Conservation (phyloP, 345 rosid species). For the Noccaea bulbosa region DNA sequence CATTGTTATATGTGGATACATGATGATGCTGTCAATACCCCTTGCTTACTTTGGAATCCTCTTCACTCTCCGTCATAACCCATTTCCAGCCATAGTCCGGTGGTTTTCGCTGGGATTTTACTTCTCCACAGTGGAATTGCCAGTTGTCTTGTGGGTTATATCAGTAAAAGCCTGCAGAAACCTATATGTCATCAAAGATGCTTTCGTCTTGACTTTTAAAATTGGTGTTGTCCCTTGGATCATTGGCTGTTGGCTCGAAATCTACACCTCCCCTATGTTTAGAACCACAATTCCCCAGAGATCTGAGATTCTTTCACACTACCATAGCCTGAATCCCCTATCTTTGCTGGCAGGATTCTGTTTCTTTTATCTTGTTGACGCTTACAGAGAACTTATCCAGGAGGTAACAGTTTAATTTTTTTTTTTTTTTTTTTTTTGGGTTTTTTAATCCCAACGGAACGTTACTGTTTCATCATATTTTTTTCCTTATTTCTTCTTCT, state of each 20-base stretch:
- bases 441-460: background rate
- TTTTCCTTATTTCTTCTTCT: background rate
- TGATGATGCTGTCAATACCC: constrained; percentile 1
- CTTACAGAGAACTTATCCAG: constrained; percentile 6
- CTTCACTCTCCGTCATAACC: background rate
- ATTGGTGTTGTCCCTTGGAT: constrained; percentile 36
- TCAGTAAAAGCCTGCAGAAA: constrained; percentile 17
- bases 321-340: background rate
- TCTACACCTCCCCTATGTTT: constrained; percentile 26
- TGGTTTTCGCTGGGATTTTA: constrained; percentile 7
- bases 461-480: background rate
- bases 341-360: background rate
- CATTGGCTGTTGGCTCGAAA: constrained; percentile 27
- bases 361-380: background rate
- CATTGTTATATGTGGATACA: constrained; percentile 14
- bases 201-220: constrained; percentile 13
- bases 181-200: background rate
- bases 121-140: constrained; percentile 8
- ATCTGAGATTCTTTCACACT: constrained; percentile 1
- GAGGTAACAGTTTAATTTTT: constrained; percentile 11
- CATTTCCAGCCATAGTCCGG: constrained; percentile 8
- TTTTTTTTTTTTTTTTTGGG: too few species aligned
- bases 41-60: constrained; percentile 4
- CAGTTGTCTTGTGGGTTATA: background rate
- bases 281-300: background rate